These are phyloP conservation scores for Mycotypha africana DNA, from an alignment of 371 early-diverging fungal genomes.

Conservation along the genomic window DNA sequence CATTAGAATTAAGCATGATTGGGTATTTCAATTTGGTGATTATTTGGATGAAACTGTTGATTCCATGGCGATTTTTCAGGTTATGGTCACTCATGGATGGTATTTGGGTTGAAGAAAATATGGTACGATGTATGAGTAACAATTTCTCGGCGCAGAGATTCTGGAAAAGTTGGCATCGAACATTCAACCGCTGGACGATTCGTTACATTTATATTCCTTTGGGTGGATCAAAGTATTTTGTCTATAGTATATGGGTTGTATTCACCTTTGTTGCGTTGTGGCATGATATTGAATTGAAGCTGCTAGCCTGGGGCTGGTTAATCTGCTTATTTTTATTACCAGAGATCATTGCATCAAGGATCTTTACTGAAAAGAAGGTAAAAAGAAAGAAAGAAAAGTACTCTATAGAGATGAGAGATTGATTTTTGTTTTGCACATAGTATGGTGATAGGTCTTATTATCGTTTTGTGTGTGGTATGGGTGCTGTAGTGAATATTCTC, in stretches of 20 bases:
- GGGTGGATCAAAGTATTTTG: slow-evolving; percentile 67
- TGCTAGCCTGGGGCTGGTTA: slow-evolving; percentile 93
- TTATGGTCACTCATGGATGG: slow-evolving; percentile 89
- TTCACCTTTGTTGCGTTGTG: slow-evolving; percentile 96
- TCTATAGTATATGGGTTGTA: slow-evolving; percentile 70
- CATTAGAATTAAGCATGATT: slow-evolving; percentile 72
- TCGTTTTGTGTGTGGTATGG: slow-evolving; percentile 76
- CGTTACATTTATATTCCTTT: slow-evolving; percentile 90
- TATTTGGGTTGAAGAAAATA: slow-evolving; percentile 83
- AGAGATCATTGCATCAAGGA: slow-evolving; percentile 61
- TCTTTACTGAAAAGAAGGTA: slow-evolving; percentile 57
- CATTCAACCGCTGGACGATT: slow-evolving; percentile 87
- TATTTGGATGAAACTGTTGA: slow-evolving; percentile 87
- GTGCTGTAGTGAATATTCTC: slow-evolving; percentile 82
- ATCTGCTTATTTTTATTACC: slow-evolving; percentile 82
- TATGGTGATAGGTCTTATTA: slow-evolving; percentile 64
- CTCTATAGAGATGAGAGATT: too few species aligned
- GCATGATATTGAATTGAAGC: slow-evolving; percentile 85
- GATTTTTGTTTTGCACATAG: slow-evolving; percentile 32
- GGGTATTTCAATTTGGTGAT: slow-evolving; percentile 80
- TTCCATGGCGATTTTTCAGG: slow-evolving; percentile 94
- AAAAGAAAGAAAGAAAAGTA: not conserved
- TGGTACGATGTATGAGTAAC: slow-evolving; percentile 90
- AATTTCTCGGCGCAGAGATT: slow-evolving; percentile 87
- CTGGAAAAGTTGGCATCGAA: slow-evolving; percentile 93